Base-by-base conservation (phyloP, 2,329 filamentous ascomycete species). In the Rhynchosporium agropyri region DNA sequence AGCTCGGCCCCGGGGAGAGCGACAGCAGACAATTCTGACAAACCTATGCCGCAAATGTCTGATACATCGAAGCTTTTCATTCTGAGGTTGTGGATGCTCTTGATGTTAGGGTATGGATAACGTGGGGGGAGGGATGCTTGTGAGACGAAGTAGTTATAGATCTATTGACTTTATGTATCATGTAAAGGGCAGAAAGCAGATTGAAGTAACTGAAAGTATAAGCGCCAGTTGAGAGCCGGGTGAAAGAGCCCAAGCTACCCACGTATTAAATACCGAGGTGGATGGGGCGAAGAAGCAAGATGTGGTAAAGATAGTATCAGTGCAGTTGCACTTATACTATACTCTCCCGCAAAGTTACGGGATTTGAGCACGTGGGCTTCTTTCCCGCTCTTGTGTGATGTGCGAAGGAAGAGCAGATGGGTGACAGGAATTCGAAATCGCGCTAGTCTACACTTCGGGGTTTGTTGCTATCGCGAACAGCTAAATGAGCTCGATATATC, bases 1-100 rank as follows among this genome's bases (percentile, higher is more conserved):
- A 54, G 20, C 28, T 28, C 36, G 5, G 51, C 40, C 4, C 51
- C 36, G 26, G 51, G 51, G 7, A 42, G 36, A 40, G 51, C 51
- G 20, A 54, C 33, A 4, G 51, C 51, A 42, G 36, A 33, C 3
- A 10, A 26, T 28, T 29, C n/a, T 28, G 51, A 54, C 33, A 42
- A 26, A 9, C 20, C 51, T 13, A 54, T 40, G 36, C n/a, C 40
- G n/a, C 36, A 33, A n/a, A 40, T 4, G 8, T 54, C 12, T 13
- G 51, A 36, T 26, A 40, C 40, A 10, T 42, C 51, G 10, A 54
- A 54, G 36, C n/a, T 54, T 9, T 29, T 33, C 51, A 54, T 54
- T 10, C 28, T 54, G 36, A 28, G 20, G 8, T 3, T 26, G 10
- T 8, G 33, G 33, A 36, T 36, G 9, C 33, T 9, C 9, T 9